phyloP scores from a whole-genome alignment of 1,284 basidiomycete species.

The Malassezia furfur region DNA sequence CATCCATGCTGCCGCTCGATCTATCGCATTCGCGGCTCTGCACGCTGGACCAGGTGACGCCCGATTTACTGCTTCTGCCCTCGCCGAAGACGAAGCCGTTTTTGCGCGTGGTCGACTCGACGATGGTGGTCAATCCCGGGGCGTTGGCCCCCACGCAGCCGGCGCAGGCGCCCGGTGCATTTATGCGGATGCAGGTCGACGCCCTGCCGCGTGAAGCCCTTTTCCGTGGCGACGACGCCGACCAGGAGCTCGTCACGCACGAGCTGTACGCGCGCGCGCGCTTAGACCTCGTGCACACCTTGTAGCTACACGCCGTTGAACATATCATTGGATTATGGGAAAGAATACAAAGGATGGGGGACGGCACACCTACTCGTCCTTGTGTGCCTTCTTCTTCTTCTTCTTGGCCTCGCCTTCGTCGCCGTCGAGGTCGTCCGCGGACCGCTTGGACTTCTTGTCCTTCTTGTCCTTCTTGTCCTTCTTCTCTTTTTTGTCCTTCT shows the following conservation, averaged over 20 bases:
- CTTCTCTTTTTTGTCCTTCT: constrained; percentile 12
- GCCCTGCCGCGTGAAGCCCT: constrained; percentile 7
- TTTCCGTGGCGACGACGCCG: neutral
- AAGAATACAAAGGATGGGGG: constrained; percentile 4
- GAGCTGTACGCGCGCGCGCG: constrained; percentile 22
- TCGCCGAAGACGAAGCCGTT: constrained; percentile 50
- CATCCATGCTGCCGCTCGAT: constrained; percentile 50
- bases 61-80: constrained; percentile 74
- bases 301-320: neutral
- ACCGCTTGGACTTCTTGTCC: constrained; percentile 28
- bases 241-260: constrained; percentile 9
- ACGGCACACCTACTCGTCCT: constrained; percentile 25
- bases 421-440: constrained; percentile 4
- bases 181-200: constrained; percentile 18
- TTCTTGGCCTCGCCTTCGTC: constrained; percentile 24
- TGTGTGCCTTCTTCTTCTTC: constrained; percentile 33
- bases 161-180: neutral
- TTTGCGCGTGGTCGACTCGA: constrained; percentile 57
- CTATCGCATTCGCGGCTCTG: constrained; percentile 31
- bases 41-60: constrained; percentile 50
- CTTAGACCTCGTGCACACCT: constrained; percentile 22
- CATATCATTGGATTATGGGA: neutral
- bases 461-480: constrained; percentile 26
- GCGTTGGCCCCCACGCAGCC: neutral
- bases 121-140: constrained; percentile 61